A percentile compares a stretch with the other conserved stretches of the same genome.
These are phyloP conservation scores for Euphrasia confusa DNA, from an alignment of 257 asterid genomes.

Conservation along the genomic window DNA sequence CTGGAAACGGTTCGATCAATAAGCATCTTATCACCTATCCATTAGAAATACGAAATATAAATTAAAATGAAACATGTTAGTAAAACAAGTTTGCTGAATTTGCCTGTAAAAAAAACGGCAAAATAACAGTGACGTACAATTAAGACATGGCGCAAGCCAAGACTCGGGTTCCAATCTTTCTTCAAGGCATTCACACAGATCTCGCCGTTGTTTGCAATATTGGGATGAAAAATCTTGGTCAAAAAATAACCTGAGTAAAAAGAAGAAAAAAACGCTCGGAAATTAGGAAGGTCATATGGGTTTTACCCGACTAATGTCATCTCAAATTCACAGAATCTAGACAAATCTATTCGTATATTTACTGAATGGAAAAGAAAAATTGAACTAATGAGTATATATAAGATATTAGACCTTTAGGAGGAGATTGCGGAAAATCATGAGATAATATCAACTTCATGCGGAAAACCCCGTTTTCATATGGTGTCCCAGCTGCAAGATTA, in stretches of 20 bases:
- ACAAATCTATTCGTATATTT: neutral
- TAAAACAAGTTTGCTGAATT: too few relatives aligned
- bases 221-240: constrained; percentile 95
- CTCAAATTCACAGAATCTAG: too few relatives aligned
- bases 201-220: constrained; percentile 77
- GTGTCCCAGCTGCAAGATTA: constrained; percentile 84
- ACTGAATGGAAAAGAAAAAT: neutral
- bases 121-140: constrained; percentile 37
- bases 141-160: constrained; percentile 87
- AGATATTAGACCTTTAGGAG: constrained; percentile 72
- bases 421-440: constrained; percentile 85
- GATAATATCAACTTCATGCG: constrained; percentile 88
- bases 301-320: neutral
- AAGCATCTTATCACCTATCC: constrained; percentile 90
- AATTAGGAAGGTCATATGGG: constrained; percentile 5
- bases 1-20: constrained; percentile 95
- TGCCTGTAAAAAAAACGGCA: neutral
- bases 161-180: constrained; percentile 88
- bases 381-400: constrained; percentile 6
- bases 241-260: constrained; percentile 65
- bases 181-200: constrained; percentile 96
- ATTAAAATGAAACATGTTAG: neutral
- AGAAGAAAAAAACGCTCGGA: neutral
- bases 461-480: constrained; percentile 83
- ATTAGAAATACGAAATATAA: neutral